Evolutionary conservation across 257 asterid species (phyloP).

Genomic region (Petunia axillaris): DNA sequence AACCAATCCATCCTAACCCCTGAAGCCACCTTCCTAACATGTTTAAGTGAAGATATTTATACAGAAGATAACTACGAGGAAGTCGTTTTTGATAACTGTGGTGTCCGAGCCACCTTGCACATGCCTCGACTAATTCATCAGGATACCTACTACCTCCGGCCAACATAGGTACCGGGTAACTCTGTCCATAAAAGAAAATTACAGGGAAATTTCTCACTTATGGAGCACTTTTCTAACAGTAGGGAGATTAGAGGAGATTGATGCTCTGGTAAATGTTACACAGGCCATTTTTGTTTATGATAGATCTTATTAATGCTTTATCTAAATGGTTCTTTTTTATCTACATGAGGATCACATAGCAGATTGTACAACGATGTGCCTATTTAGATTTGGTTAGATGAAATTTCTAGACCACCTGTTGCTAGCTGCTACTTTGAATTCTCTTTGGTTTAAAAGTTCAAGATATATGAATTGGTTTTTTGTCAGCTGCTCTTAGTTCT

Average conservation of each 20-base stretch:
- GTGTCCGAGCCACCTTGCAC: too few relatives aligned
- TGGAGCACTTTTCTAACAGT: too few relatives aligned
- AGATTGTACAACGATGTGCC: constrained; percentile 9
- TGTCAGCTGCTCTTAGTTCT: constrained; percentile 1
- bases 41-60: background rate
- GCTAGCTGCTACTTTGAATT: constrained; percentile 10
- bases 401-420: background rate
- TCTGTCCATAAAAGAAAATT: too few relatives aligned
- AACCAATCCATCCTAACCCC: background rate
- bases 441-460: background rate
- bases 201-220: too few relatives aligned
- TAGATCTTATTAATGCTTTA: background rate
- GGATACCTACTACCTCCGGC: too few relatives aligned
- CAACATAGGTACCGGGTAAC: too few relatives aligned
- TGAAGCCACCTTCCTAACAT: background rate
- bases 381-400: constrained; percentile 2
- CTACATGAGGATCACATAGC: background rate
- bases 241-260: too few relatives aligned
- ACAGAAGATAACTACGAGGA: too few relatives aligned
- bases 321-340: background rate
- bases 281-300: too few relatives aligned
- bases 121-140: too few relatives aligned
- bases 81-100: too few relatives aligned
- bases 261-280: too few relatives aligned
- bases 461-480: background rate